phyloP scores from a whole-genome alignment of 2,329 filamentous ascomycete genomes.

The Drechslerella stenobrocha region DNA sequence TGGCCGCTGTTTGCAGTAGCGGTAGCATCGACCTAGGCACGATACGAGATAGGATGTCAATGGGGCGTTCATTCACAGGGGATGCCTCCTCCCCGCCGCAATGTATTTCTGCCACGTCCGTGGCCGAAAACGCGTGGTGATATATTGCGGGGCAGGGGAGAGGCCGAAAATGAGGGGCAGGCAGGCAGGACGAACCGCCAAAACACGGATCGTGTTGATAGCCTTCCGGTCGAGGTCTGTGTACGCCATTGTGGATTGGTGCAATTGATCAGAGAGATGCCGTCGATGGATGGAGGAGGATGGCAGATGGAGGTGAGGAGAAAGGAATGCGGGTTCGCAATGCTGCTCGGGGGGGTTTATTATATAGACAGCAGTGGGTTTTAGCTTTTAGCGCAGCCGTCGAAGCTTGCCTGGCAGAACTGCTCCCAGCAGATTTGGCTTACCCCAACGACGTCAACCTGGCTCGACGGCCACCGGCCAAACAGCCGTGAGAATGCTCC shows the following conservation, averaged over 20 bases:
- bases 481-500: too few relatives aligned
- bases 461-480: constrained; percentile 6
- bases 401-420: constrained; percentile 15
- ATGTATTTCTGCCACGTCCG: too few relatives aligned
- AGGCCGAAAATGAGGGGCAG: constrained; percentile 48
- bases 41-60: neutral
- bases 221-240: constrained; percentile 82
- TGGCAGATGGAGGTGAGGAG: constrained; percentile 4
- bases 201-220: constrained; percentile 96
- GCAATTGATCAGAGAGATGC: constrained; percentile 1
- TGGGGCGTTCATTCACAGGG: constrained; percentile 48
- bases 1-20: constrained; percentile 95
- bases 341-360: constrained; percentile 2
- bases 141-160: constrained; percentile 32
- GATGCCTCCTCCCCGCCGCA: too few relatives aligned
- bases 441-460: constrained; percentile 22
- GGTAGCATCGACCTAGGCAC: constrained; percentile 87
- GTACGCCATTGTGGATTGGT: constrained; percentile 70
- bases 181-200: constrained; percentile 73
- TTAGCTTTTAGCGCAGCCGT: constrained; percentile 6
- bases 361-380: neutral
- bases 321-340: neutral
- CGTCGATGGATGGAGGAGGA: constrained; percentile 6
- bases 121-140: constrained; percentile 17
- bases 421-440: constrained; percentile 1